phyloP scores from a whole-genome alignment of 441 rosid genomes.

The Euphorbia schlechtendalii region DNA sequence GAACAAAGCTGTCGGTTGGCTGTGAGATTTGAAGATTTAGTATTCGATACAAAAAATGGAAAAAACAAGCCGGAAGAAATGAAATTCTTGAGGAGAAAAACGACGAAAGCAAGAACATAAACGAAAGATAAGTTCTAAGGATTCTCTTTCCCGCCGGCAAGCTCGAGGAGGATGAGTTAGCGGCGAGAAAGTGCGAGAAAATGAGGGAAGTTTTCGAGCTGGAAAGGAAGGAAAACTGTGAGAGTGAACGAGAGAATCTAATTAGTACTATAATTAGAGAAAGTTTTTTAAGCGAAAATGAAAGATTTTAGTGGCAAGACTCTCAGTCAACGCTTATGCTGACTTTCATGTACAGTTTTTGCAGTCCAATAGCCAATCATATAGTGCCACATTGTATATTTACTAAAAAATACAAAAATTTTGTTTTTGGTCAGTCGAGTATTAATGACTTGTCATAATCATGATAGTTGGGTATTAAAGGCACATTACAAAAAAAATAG shows the following conservation, averaged over 20 bases:
- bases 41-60: not conserved
- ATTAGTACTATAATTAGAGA: slow-evolving; percentile 3
- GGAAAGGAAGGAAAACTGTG: slow-evolving; percentile 8
- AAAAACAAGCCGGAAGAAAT: not conserved
- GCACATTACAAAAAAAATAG: no score
- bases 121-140: slow-evolving; percentile 18
- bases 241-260: slow-evolving; percentile 28
- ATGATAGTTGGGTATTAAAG: not conserved
- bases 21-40: slow-evolving; percentile 9
- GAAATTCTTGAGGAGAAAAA: slow-evolving; percentile 3
- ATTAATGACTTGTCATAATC: not conserved
- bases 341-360: not conserved
- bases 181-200: slow-evolving; percentile 24
- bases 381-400: not conserved
- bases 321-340: slow-evolving; percentile 12
- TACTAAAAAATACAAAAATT: not conserved
- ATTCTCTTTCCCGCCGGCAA: slow-evolving; percentile 19
- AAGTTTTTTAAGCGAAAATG: slow-evolving; percentile 30
- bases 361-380: not conserved
- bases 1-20: not conserved
- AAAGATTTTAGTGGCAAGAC: slow-evolving; percentile 17
- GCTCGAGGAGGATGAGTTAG: slow-evolving; percentile 14
- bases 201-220: slow-evolving; percentile 2
- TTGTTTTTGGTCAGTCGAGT: slow-evolving; percentile 3
- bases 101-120: slow-evolving; percentile 22